Evolutionary conservation across 108 stramenopile species (phyloP).

Genomic region (Nannochloropsis granulata): DNA sequence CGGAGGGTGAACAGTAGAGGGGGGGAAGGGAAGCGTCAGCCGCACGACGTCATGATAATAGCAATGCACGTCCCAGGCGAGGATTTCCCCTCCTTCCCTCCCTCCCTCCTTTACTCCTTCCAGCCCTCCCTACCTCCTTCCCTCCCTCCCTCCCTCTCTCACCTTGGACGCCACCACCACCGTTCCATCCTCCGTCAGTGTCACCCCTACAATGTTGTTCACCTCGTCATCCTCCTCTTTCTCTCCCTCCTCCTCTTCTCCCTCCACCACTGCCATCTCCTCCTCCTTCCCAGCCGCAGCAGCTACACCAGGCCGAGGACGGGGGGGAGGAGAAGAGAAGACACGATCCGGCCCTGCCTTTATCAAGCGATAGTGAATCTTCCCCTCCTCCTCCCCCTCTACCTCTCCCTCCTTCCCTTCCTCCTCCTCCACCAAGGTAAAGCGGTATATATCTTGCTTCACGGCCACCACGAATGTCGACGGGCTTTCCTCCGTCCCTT

Average conservation of each 20-base stretch:
- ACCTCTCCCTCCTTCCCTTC: not conserved
- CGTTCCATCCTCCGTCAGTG: not conserved
- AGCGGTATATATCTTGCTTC: not conserved
- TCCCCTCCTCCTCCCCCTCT: not conserved
- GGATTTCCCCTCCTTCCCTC: no score
- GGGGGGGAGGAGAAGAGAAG: not conserved
- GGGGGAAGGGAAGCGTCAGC: not conserved
- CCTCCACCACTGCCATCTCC: not conserved
- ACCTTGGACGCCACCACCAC: not conserved
- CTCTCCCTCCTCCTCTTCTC: not conserved
- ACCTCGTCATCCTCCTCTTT: not conserved
- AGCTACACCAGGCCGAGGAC: no score
- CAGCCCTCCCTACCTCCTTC: no score
- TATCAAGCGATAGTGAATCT: not conserved
- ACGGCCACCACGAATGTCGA: not conserved
- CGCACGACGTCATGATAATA: no score
- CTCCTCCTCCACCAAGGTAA: not conserved
- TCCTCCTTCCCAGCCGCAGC: not conserved
- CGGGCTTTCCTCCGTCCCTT: not conserved
- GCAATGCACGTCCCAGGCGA: no score
- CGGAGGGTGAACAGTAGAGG: not conserved
- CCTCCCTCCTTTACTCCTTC: not conserved
- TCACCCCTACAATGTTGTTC: not conserved
- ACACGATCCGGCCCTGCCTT: not conserved
- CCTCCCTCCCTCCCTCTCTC: not conserved